Conservation (phyloP, 2,329 filamentous ascomycete genomes). For the Botrytis aclada region DNA sequence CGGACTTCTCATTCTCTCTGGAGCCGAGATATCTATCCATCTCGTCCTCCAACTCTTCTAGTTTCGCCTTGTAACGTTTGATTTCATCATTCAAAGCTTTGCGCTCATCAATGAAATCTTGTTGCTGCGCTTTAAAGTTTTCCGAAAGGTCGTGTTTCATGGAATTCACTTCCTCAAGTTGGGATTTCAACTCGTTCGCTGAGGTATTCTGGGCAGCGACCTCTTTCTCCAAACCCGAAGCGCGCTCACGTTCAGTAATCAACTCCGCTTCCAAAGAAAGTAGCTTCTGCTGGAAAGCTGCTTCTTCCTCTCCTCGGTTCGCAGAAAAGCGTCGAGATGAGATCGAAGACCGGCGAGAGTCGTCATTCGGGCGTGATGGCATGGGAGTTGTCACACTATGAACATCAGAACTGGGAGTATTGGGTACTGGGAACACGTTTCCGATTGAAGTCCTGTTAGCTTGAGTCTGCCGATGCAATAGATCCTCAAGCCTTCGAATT, state of each 20-base stretch:
- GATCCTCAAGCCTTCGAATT: constrained; percentile 84
- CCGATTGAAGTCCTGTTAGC: constrained; percentile 52
- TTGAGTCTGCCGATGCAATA: constrained; percentile 79
- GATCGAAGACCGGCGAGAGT: constrained; percentile 57
- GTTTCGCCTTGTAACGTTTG: constrained; percentile 67
- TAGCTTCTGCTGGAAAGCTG: constrained; percentile 58
- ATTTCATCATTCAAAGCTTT: constrained; percentile 80
- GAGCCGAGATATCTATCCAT: constrained; percentile 81
- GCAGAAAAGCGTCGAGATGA: constrained; percentile 60
- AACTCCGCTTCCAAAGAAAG: constrained; percentile 75
- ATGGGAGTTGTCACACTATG: constrained; percentile 45
- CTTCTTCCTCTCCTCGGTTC: constrained; percentile 58
- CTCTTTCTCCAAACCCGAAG: constrained; percentile 67
- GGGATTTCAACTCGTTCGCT: constrained; percentile 61
- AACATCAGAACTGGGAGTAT: constrained; percentile 46
- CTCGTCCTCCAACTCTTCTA: constrained; percentile 90
- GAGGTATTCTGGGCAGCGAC: constrained; percentile 55
- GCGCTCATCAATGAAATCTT: constrained; percentile 82
- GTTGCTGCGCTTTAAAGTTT: constrained; percentile 89
- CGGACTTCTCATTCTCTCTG: constrained; percentile 74
- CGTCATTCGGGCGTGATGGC: constrained; percentile 37
- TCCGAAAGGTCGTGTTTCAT: constrained; percentile 92
- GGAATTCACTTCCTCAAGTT: constrained; percentile 80
- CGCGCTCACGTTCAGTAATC: constrained; percentile 65
- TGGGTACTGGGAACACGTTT: constrained; percentile 52